Evolutionary conservation across 2,329 filamentous ascomycete species (phyloP).

Genomic region (Pseudodiploospora longispora): DNA sequence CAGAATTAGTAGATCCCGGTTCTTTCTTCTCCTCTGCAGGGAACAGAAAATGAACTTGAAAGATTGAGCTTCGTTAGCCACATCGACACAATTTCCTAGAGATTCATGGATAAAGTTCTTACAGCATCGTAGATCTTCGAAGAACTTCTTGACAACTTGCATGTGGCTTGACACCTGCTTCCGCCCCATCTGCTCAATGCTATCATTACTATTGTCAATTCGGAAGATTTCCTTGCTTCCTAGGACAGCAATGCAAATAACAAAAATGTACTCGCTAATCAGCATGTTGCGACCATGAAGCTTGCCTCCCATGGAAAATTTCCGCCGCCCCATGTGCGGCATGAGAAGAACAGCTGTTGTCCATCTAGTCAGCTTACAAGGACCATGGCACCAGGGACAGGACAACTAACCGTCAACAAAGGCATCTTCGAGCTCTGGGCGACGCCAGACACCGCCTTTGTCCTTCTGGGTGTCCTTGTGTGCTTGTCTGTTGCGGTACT

Average conservation of each 20-base stretch:
- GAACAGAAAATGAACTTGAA: conserved; percentile 52
- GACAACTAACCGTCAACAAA: conserved; percentile 55
- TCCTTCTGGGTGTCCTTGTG: conserved; percentile 54
- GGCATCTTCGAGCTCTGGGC: conserved; percentile 52
- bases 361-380: conserved; percentile 12
- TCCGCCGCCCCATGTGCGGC: conserved; percentile 57
- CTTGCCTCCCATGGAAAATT: conserved; percentile 56
- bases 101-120: conserved; percentile 24
- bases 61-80: conserved; percentile 8
- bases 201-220: conserved; percentile 35
- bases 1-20: conserved; percentile 53
- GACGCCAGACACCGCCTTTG: conserved; percentile 47
- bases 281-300: conserved; percentile 63
- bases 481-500: conserved; percentile 57
- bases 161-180: conserved; percentile 66
- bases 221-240: conserved; percentile 35
- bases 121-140: conserved; percentile 56
- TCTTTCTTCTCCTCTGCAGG: conserved; percentile 48
- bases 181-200: conserved; percentile 40
- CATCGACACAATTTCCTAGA: not conserved
- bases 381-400: not conserved
- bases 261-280: conserved; percentile 58
- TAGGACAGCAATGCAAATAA: conserved; percentile 29
- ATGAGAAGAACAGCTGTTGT: conserved; percentile 52
- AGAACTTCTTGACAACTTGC: conserved; percentile 61